Percentiles rank a stretch among this genome's conserved stretches.
phyloP scores from a whole-genome alignment of 164 flowering plant species.

The Chimonanthus praecox region DNA sequence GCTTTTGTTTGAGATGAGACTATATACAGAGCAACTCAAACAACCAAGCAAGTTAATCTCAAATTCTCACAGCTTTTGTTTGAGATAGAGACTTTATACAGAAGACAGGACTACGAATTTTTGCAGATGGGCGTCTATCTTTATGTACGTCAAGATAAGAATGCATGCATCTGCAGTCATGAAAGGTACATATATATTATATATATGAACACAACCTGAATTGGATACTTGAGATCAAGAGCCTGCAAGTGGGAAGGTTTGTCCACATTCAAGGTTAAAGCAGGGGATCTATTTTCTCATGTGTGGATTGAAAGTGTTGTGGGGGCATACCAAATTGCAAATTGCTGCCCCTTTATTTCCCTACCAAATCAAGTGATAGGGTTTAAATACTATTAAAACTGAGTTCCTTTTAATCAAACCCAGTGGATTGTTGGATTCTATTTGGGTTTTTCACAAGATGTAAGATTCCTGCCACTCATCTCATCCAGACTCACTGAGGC shows the following conservation, averaged over 20 bases:
- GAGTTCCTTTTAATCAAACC: no score
- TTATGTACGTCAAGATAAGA: background rate
- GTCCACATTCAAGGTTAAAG: background rate
- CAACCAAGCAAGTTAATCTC: background rate
- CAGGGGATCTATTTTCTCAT: background rate
- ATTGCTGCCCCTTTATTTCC: background rate
- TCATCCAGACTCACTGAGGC: no score
- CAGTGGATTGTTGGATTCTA: no score
- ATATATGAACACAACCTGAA: background rate
- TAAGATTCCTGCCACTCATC: no score
- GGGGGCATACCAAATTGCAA: slow-evolving; percentile 6
- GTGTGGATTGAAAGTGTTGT: background rate
- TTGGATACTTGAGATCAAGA: background rate
- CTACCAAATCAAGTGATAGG: slow-evolving; percentile 5
- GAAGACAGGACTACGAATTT: background rate
- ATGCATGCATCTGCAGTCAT: background rate
- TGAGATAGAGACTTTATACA: background rate
- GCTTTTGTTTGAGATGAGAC: background rate
- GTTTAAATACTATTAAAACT: no score
- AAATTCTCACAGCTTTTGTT: background rate
- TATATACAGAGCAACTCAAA: background rate
- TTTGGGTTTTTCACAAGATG: no score
- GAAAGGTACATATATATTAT: no score
- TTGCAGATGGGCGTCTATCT: no score
- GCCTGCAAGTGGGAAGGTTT: background rate